phyloP scores from a whole-genome alignment of 345 rosid genomes.

The Cardamine chenopodiifolia region DNA sequence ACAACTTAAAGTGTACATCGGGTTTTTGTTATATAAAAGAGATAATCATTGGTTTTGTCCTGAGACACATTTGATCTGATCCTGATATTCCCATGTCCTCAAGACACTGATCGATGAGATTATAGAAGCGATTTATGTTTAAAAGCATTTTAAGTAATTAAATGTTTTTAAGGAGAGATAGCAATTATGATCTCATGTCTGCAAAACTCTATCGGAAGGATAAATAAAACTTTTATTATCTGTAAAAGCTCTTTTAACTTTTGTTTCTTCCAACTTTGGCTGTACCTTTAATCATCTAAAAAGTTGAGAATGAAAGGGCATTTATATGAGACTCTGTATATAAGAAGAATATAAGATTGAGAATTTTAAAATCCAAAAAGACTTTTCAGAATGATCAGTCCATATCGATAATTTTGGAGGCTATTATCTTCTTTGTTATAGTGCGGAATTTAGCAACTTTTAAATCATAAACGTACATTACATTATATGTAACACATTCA shows the following conservation, averaged over 20 bases:
- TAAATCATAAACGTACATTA: not conserved
- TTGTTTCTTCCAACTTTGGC: constrained; percentile 35
- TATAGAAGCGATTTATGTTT: constrained; percentile 11
- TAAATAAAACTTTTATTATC: constrained; percentile 14
- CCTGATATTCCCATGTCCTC: constrained; percentile 14
- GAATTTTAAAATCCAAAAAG: constrained; percentile 29
- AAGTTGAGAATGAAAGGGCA: constrained; percentile 30
- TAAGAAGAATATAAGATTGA: constrained; percentile 15
- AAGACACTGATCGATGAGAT: constrained; percentile 25
- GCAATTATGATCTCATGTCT: constrained; percentile 25
- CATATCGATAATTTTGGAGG: constrained; percentile 34
- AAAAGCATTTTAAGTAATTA: constrained; percentile 1
- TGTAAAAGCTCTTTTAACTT: constrained; percentile 33
- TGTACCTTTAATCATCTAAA: constrained; percentile 33
- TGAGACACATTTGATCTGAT: constrained; percentile 20
- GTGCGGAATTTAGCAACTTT: constrained; percentile 28
- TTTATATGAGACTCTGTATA: not conserved
- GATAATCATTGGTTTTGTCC: constrained; percentile 31
- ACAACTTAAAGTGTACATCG: constrained; percentile 26
- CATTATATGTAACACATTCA: constrained; percentile 5
- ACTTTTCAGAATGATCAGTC: constrained; percentile 32
- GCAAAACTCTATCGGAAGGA: constrained; percentile 7
- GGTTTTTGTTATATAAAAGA: constrained; percentile 39
- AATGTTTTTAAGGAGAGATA: constrained; percentile 7
- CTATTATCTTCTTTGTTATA: constrained; percentile 26